Base-by-base conservation (phyloP, 306 rosid genomes). In the Quercus robur region DNA sequence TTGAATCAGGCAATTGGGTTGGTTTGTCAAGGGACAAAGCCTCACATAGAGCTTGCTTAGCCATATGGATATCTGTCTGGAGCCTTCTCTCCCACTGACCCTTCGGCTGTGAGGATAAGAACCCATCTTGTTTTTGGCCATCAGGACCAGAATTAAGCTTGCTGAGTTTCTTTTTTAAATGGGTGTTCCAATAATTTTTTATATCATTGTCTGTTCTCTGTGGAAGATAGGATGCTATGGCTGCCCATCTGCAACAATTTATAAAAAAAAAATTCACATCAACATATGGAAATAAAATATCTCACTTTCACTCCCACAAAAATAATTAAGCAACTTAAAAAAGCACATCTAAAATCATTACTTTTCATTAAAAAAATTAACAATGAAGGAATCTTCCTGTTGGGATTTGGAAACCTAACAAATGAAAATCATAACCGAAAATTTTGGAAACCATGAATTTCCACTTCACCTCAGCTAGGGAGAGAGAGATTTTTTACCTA, bases 61-160 rank as follows among this genome's bases (percentile, higher is more conserved):
- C 99, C 88, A 78, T 86, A 71, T 94, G 85, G 59, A 94, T 94
- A 77, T 94, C 97, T 23, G 97, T 94, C 75, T 94, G 99, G 61
- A 94, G 89, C 84, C 89, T 91, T 84, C 97, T 91, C 85, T 93
- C 99, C 99, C 99, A 94, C 77, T 94, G 97, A 28, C 99, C 99
- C 72, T 90, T 94, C 74, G 76, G 56, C 2, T 78, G 83, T 41
- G 92, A 72, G 41, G 83, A 59, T 18, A 87, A 79, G 6, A 51
- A 71, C 4, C 75, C 84, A 7, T 75, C 81, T 41, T 68, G 77
- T 26, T 81, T 73, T 69, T 35, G 55, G 56, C 73, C 88, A 14
- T 78, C 86, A 10, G 1, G 46, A 17, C 82, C 84, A 58, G 79
- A 19, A 26, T 83, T 77, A 20, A 74, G 54, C 78, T 76, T 82